These are phyloP conservation scores for Juglanconis sp. DNA, from an alignment of 2,329 filamentous ascomycete species.

Conservation along the genomic window DNA sequence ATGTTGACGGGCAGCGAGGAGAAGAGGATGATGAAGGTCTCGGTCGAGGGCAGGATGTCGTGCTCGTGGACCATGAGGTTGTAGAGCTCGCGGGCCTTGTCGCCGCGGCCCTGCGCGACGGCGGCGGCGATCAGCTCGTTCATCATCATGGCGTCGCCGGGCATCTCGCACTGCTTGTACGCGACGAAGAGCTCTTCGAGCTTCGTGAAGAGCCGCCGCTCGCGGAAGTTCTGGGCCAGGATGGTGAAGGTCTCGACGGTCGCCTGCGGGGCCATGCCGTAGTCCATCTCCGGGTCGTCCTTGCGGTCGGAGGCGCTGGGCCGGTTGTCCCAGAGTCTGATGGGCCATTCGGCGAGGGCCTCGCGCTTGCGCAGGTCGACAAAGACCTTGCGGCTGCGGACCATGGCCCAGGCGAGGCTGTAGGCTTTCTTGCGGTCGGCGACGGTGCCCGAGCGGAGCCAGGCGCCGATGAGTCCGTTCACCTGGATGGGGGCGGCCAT, in stretches of 20 bases:
- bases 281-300: constrained; percentile 23
- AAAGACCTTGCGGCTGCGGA: constrained; percentile 62
- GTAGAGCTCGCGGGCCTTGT: constrained; percentile 55
- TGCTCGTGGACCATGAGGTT: constrained; percentile 46
- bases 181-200: constrained; percentile 61
- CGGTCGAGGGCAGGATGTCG: constrained; percentile 57
- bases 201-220: constrained; percentile 54
- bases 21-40: constrained; percentile 69
- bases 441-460: constrained; percentile 61
- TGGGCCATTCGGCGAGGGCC: constrained; percentile 22
- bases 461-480: constrained; percentile 78
- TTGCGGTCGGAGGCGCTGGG: constrained; percentile 17
- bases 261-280: constrained; percentile 50
- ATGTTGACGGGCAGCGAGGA: constrained; percentile 50
- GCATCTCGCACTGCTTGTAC: constrained; percentile 61
- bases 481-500: constrained; percentile 70
- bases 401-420: constrained; percentile 72
- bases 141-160: constrained; percentile 70
- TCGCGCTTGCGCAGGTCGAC: constrained; percentile 47
- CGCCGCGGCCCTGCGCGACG: constrained; percentile 55
- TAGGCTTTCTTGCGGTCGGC: constrained; percentile 61
- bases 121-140: constrained; percentile 72
- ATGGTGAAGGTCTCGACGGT: constrained; percentile 77
- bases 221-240: constrained; percentile 68
- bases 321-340: constrained; percentile 25